Evolutionary conservation across 371 early-diverging fungal species (phyloP).

Genomic region (Mucor plumbeus): DNA sequence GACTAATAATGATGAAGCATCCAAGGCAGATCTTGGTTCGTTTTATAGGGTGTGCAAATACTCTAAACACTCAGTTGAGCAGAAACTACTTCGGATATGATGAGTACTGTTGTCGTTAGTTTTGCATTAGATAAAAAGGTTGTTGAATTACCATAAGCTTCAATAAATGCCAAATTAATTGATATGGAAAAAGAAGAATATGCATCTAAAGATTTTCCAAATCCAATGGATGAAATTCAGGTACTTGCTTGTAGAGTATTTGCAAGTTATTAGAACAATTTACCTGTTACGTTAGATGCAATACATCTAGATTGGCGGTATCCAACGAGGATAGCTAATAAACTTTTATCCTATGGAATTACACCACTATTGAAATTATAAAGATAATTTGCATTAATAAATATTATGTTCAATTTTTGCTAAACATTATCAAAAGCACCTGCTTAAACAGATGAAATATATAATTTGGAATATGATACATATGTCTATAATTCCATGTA

Average conservation of each 20-base stretch:
- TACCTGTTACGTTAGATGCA: slow-evolving; percentile 31
- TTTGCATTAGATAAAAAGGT: slow-evolving; percentile 28
- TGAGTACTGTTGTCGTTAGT: slow-evolving; percentile 45
- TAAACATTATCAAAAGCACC: too few relatives aligned
- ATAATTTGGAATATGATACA: too few relatives aligned
- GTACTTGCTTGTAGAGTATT: slow-evolving; percentile 50
- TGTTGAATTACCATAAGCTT: slow-evolving; percentile 67
- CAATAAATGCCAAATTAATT: slow-evolving; percentile 80
- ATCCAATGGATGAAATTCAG: slow-evolving; percentile 70
- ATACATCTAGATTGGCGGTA: slow-evolving; percentile 76
- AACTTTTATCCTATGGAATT: slow-evolving; percentile 60
- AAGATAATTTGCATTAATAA: too few relatives aligned
- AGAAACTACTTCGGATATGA: slow-evolving; percentile 54
- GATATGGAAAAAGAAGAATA: slow-evolving; percentile 57
- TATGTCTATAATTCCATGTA: too few relatives aligned
- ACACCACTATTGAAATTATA: too few relatives aligned
- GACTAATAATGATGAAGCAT: slow-evolving; percentile 65
- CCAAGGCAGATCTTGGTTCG: slow-evolving; percentile 9
- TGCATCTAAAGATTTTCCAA: slow-evolving; percentile 64
- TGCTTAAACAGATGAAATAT: too few relatives aligned
- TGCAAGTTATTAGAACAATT: slow-evolving; percentile 55
- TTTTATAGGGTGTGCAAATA: slow-evolving; percentile 52
- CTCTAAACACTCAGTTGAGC: slow-evolving; percentile 56
- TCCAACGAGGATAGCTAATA: slow-evolving; percentile 76
- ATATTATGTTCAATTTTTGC: too few relatives aligned